A percentile compares a stretch with the other conserved stretches of the same genome.
Evolutionary conservation across 768 basidiomycete genomes (phyloP).

Genomic region (Termitomyces heimii): DNA sequence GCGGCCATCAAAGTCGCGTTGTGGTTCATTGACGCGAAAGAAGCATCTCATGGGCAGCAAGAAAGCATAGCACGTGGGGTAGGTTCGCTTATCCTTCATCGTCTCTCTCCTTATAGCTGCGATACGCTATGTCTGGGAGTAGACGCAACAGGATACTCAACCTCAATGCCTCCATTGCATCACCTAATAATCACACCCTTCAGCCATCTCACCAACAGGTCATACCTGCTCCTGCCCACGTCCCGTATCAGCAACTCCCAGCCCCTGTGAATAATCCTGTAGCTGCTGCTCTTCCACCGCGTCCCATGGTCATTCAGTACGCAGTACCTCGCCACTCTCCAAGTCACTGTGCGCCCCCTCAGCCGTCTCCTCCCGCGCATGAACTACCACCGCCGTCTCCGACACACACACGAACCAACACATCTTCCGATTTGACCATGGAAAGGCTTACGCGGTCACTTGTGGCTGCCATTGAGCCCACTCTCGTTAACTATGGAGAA

Average conservation of each 20-base stretch:
- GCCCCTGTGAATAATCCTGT: background rate
- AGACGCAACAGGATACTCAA: background rate
- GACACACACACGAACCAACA: background rate
- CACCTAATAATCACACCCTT: background rate
- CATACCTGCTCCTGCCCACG: background rate
- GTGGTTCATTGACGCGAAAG: background rate
- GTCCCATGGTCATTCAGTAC: background rate
- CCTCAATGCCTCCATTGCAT: background rate
- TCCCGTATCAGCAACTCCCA: background rate
- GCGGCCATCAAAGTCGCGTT: background rate
- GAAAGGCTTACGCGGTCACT: background rate
- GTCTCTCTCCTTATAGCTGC: background rate
- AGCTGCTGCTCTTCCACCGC: background rate
- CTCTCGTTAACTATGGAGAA: conserved; percentile 2
- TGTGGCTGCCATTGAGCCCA: conserved; percentile 1
- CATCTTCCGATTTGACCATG: background rate
- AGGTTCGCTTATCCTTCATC: background rate
- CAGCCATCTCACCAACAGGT: background rate
- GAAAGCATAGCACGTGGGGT: background rate
- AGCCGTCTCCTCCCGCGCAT: background rate
- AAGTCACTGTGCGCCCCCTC: background rate
- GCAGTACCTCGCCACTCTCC: background rate
- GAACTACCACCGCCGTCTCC: background rate
- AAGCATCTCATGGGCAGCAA: background rate
- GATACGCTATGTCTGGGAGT: background rate